Percentiles rank a stretch among this genome's conserved stretches.
phyloP scores from a whole-genome alignment of 805 yeast genomes.

The Ogataea paraovalis region DNA sequence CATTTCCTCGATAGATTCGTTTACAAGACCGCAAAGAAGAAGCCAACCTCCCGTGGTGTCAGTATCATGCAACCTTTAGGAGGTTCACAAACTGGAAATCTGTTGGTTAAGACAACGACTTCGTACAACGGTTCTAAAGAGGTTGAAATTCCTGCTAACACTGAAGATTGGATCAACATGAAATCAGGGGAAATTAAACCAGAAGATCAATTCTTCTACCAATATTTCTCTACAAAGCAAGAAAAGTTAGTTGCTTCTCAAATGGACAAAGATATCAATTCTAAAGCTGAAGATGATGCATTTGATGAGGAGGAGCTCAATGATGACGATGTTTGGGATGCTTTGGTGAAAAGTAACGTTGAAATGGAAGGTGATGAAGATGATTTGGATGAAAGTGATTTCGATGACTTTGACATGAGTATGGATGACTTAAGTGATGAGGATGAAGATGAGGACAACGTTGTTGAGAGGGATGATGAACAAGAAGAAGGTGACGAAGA shows the following conservation, averaged over 20 bases:
- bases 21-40: slow-evolving; percentile 85
- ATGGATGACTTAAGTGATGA: slow-evolving; percentile 32
- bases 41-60: slow-evolving; percentile 69
- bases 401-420: slow-evolving; percentile 36
- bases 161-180: slow-evolving; percentile 76
- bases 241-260: slow-evolving; percentile 34
- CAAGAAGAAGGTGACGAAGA: slow-evolving; percentile 31
- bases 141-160: slow-evolving; percentile 59
- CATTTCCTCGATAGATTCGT: slow-evolving; percentile 96
- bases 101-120: slow-evolving; percentile 61
- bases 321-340: slow-evolving; percentile 58
- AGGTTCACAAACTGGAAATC: slow-evolving; percentile 70
- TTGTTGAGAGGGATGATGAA: slow-evolving; percentile 22
- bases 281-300: slow-evolving; percentile 41
- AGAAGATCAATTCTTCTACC: slow-evolving; percentile 84
- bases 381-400: slow-evolving; percentile 34
- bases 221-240: slow-evolving; percentile 69
- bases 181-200: slow-evolving; percentile 67
- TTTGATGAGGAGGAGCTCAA: slow-evolving; percentile 40
- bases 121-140: background rate
- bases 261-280: slow-evolving; percentile 42
- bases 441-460: slow-evolving; percentile 26
- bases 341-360: slow-evolving; percentile 53
- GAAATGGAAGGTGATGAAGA: slow-evolving; percentile 49
- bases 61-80: slow-evolving; percentile 98